A percentile compares a stretch with the other conserved stretches of the same genome.
Conservation (phyloP, 306 rosid genomes). For the Vigna nakashimae region DNA sequence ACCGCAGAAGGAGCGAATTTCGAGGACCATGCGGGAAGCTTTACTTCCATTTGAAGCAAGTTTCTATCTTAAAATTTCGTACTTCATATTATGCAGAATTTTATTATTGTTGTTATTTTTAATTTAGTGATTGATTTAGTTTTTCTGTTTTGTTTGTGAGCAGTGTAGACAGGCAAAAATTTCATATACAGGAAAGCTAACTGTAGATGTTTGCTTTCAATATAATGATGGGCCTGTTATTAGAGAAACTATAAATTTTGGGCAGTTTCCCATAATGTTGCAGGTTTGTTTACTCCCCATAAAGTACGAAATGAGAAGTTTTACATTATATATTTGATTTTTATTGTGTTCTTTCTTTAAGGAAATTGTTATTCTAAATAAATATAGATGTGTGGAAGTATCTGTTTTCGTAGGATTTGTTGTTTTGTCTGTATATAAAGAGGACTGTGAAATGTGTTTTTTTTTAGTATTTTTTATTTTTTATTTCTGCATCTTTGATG, state of each 20-base stretch:
- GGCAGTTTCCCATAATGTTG: slow-evolving; percentile 85
- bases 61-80: slow-evolving; percentile 31
- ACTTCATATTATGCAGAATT: neutral
- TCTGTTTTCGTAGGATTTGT: neutral
- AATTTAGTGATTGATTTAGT: slow-evolving; percentile 32
- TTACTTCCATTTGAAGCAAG: slow-evolving; percentile 73
- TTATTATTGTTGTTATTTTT: neutral
- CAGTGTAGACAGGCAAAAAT: slow-evolving; percentile 89
- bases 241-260: slow-evolving; percentile 62
- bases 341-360: neutral
- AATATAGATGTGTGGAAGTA: neutral
- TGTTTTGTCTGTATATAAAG: neutral
- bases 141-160: slow-evolving; percentile 23
- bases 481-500: neutral
- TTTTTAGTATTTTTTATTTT: neutral
- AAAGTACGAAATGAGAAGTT: neutral
- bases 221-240: slow-evolving; percentile 53
- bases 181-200: slow-evolving; percentile 74
- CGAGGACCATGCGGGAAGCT: slow-evolving; percentile 10
- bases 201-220: slow-evolving; percentile 67
- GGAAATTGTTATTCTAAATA: neutral
- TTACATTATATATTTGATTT: neutral
- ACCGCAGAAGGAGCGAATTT: slow-evolving; percentile 58
- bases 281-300: slow-evolving; percentile 55
- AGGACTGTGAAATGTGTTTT: neutral